A percentile compares a stretch with the other conserved stretches of the same genome.
These are phyloP conservation scores for Candida manassasensis DNA, from an alignment of 805 yeast genomes.

Conservation along the genomic window DNA sequence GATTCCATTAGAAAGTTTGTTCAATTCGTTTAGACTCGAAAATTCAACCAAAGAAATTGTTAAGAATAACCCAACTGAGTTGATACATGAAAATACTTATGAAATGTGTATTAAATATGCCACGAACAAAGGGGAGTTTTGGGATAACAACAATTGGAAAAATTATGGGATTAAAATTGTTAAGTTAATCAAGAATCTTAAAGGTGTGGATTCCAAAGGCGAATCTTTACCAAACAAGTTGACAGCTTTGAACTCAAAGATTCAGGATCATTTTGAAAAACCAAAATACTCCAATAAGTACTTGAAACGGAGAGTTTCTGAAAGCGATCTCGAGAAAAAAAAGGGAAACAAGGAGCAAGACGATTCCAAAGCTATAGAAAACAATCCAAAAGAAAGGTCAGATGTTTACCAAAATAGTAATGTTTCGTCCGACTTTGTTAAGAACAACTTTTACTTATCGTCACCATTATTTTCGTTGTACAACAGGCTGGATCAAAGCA, in stretches of 20 bases:
- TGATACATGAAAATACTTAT: constrained; percentile 15
- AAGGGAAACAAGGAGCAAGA: constrained; percentile 4
- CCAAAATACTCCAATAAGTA: constrained; percentile 39
- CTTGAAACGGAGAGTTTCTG: constrained; percentile 29
- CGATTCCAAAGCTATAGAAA: constrained; percentile 1
- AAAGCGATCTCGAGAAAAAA: constrained; percentile 16
- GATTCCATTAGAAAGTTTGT: constrained; percentile 44
- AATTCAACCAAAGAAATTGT: constrained; percentile 6
- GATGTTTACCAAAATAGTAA: constrained; percentile 4
- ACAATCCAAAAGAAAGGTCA: not conserved
- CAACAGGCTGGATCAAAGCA: constrained; percentile 6
- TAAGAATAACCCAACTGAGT: not conserved
- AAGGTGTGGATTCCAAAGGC: constrained; percentile 1
- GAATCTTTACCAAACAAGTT: constrained; percentile 4
- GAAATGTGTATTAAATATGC: constrained; percentile 56
- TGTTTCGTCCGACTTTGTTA: constrained; percentile 22
- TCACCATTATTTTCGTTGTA: constrained; percentile 32
- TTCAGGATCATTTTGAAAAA: constrained; percentile 17
- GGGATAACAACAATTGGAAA: constrained; percentile 69
- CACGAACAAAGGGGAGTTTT: constrained; percentile 47
- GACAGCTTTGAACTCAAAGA: constrained; percentile 6
- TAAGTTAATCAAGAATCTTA: constrained; percentile 13
- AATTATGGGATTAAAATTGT: constrained; percentile 56
- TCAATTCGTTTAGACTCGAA: constrained; percentile 25
- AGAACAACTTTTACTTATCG: constrained; percentile 31